These are phyloP conservation scores for Corymbia calophylla DNA, from an alignment of 441 rosid genomes.

Conservation along the genomic window DNA sequence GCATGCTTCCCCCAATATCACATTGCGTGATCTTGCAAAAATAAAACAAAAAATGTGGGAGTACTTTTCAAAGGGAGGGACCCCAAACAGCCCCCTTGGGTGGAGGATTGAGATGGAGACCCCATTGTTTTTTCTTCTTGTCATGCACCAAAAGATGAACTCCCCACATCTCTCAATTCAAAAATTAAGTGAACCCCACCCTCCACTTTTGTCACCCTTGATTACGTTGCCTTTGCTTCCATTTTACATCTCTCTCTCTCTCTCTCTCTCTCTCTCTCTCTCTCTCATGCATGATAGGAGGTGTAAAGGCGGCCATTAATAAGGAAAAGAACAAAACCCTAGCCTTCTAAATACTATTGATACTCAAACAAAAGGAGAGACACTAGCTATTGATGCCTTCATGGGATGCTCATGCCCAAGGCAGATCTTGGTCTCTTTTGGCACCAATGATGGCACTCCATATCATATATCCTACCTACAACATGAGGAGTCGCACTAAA, in stretches of 20 bases:
- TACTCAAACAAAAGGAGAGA: not conserved
- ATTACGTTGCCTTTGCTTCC: slow-evolving; percentile 50
- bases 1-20: slow-evolving; percentile 7
- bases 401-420: not conserved
- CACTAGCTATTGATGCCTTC: not conserved
- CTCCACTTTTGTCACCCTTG: slow-evolving; percentile 30
- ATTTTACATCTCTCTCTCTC: slow-evolving; percentile 31
- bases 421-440: slow-evolving; percentile 15
- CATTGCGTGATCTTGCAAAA: slow-evolving; percentile 27
- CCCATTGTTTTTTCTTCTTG: slow-evolving; percentile 21
- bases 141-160: slow-evolving; percentile 40
- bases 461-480: slow-evolving; percentile 15
- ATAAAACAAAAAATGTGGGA: not conserved
- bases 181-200: not conserved
- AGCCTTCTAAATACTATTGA: not conserved
- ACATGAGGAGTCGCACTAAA: slow-evolving; percentile 34
- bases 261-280: not conserved
- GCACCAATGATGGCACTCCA: slow-evolving; percentile 16
- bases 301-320: slow-evolving; percentile 30
- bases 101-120: slow-evolving; percentile 16
- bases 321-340: slow-evolving; percentile 8
- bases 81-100: slow-evolving; percentile 9
- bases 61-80: slow-evolving; percentile 12
- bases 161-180: not conserved
- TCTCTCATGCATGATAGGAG: slow-evolving; percentile 33